Percentiles rank a stretch among this genome's conserved stretches.
phyloP scores from a whole-genome alignment of 108 stramenopile species.

The Nannochloropsis oceanica region DNA sequence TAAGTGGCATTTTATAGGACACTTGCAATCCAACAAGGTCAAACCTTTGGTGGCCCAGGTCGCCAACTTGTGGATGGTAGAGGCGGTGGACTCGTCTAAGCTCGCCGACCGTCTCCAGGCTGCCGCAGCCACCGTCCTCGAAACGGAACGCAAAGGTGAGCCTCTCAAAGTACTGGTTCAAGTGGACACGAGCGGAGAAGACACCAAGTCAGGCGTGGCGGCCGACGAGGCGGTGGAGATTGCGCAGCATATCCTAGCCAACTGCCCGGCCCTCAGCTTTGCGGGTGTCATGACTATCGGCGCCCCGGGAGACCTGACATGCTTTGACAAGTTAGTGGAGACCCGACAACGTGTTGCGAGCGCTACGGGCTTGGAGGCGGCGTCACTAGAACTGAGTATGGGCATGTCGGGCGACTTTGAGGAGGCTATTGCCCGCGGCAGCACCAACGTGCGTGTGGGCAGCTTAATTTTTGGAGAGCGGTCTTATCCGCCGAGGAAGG shows the following conservation, averaged over 20 bases:
- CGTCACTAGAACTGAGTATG: constrained; percentile 73
- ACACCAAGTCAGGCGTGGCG: constrained; percentile 68
- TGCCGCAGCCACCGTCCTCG: background rate
- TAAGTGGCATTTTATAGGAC: constrained; percentile 89
- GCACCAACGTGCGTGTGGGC: constrained; percentile 86
- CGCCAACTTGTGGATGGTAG: constrained; percentile 54
- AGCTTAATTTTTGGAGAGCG: constrained; percentile 89
- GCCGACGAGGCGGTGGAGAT: constrained; percentile 43
- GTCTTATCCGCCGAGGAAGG: constrained; percentile 49
- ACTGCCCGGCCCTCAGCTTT: constrained; percentile 56
- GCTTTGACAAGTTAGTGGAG: constrained; percentile 53
- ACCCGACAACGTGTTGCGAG: background rate
- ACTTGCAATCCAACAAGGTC: constrained; percentile 90
- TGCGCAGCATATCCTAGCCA: constrained; percentile 42
- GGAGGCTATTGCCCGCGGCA: constrained; percentile 74
- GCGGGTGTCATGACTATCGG: constrained; percentile 97
- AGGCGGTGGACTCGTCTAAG: constrained; percentile 75
- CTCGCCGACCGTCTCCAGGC: constrained; percentile 68
- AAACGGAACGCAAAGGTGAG: background rate
- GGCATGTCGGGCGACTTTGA: constrained; percentile 96
- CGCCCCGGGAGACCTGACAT: constrained; percentile 62
- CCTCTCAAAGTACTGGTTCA: constrained; percentile 53
- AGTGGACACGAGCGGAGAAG: constrained; percentile 92
- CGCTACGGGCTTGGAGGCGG: constrained; percentile 18
- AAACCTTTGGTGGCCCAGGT: constrained; percentile 53